These are phyloP conservation scores for Fusarium sp. DNA, from an alignment of 2,329 filamentous ascomycete species.

Conservation along the genomic window DNA sequence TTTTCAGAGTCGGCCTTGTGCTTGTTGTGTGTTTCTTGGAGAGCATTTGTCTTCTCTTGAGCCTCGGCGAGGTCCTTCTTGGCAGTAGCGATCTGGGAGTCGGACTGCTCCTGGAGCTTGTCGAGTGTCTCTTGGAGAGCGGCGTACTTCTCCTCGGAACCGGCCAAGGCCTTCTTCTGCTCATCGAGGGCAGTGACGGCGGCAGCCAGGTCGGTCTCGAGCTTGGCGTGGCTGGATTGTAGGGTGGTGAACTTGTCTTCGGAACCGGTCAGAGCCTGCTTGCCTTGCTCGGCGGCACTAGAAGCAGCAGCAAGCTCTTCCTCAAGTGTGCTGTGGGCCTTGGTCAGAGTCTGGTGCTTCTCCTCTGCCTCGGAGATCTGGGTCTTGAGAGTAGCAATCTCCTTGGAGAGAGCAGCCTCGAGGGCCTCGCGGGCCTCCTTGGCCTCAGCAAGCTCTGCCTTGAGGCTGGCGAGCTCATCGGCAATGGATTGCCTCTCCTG, in stretches of 20 bases:
- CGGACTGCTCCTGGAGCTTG: slow-evolving; percentile 40
- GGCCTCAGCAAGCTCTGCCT: slow-evolving; percentile 47
- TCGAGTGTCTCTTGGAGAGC: slow-evolving; percentile 41
- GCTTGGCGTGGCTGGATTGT: slow-evolving; percentile 41
- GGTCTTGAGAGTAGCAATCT: slow-evolving; percentile 46
- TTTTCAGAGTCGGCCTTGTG: slow-evolving; percentile 44
- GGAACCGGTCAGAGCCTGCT: slow-evolving; percentile 40
- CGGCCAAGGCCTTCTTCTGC: slow-evolving; percentile 40
- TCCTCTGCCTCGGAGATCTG: slow-evolving; percentile 47
- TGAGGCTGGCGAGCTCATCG: slow-evolving; percentile 47
- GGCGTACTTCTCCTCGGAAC: slow-evolving; percentile 42
- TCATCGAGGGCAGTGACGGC: slow-evolving; percentile 42
- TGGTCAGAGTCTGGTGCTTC: slow-evolving; percentile 46
- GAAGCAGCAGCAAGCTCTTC: slow-evolving; percentile 44
- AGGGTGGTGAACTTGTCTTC: slow-evolving; percentile 42
- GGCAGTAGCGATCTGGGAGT: slow-evolving; percentile 39
- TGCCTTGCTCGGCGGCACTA: slow-evolving; percentile 41
- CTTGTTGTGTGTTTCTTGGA: slow-evolving; percentile 43
- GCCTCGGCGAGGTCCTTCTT: slow-evolving; percentile 38
- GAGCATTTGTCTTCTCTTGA: slow-evolving; percentile 39
- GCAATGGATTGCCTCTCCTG: slow-evolving; percentile 44
- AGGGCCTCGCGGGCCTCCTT: slow-evolving; percentile 49
- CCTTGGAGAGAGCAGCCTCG: slow-evolving; percentile 45
- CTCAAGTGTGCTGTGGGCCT: slow-evolving; percentile 44
- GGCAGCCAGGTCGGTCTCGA: slow-evolving; percentile 41